Percentiles rank a stretch among this genome's conserved stretches.
phyloP scores from a whole-genome alignment of 139 green algal genomes.

The Zygnema cylindricum region DNA sequence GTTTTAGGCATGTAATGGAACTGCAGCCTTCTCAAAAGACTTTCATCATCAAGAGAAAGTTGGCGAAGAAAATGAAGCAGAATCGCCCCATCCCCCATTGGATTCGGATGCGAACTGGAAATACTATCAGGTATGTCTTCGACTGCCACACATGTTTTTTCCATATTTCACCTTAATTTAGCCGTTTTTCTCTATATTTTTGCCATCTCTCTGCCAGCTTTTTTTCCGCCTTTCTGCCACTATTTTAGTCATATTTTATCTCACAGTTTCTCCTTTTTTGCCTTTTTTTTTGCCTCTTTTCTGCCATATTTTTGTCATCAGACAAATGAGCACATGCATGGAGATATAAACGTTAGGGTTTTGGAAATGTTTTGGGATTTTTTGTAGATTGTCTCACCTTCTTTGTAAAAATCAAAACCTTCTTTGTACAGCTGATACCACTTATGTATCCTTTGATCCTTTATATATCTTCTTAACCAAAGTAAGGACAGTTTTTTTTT shows the following conservation, averaged over 20 bases:
- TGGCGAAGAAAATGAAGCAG: constrained; percentile 97
- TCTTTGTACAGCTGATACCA: too few species aligned
- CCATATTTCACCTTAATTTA: background rate
- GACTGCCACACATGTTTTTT: background rate
- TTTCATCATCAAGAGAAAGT: constrained; percentile 86
- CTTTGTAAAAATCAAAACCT: too few species aligned
- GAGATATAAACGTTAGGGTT: too few species aligned
- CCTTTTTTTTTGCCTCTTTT: constrained; percentile 15
- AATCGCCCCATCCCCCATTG: constrained; percentile 96
- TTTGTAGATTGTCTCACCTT: too few species aligned
- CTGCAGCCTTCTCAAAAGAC: constrained; percentile 88
- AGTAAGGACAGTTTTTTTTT: too few species aligned
- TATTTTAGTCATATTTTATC: background rate
- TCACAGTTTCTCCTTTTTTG: background rate
- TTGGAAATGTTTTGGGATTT: too few species aligned
- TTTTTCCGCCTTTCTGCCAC: too few species aligned
- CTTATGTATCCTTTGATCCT: too few species aligned
- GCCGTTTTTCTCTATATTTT: background rate
- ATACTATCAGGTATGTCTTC: constrained; percentile 83
- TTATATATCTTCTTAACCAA: too few species aligned
- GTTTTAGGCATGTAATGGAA: constrained; percentile 9
- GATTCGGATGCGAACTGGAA: constrained; percentile 92
- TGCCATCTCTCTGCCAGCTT: too few species aligned
- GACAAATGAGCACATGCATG: too few species aligned
- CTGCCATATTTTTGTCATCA: too few species aligned